Evolutionary conservation across 257 asterid species (phyloP), one percentile per base, ranked within the genome.

Genomic region (Handroanthus guayacan): DNA sequence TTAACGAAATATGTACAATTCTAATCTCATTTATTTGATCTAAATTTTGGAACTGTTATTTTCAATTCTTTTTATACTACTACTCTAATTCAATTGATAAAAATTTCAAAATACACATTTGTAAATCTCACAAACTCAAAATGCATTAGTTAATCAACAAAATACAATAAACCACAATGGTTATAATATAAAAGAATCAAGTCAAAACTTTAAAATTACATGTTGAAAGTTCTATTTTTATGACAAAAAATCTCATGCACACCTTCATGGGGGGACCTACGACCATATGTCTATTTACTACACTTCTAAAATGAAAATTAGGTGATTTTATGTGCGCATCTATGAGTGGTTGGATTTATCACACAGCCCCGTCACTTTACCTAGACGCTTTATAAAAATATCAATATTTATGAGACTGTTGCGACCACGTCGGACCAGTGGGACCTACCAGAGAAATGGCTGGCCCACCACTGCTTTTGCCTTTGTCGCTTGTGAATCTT

Each of bases 401-500:
- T 48, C 66, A 62, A 61, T 74, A 84, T 51, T 75, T 67, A 79
- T 78, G 62, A 51, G 76, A 37, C 71, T 78, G 76, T 58, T 70
- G 69, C 45, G 34, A 38, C 84, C 84, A 82, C 83, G 86, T 84
- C 77, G 77, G 82, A 79, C 36, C 0, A 3, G 39, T 57, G 39
- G 84, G 85, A 54, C 83, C 83, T 79, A 79, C 58, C 5, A 8
- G 50, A 16, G 58, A 38, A 54, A 63, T 63, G 82, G 84, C 51
- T 78, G 87, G 56, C 91, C 90, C 90, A 72, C 84, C 82, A 69
- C 80, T 72, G 78, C 69, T 67, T 78, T 67, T 56, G 56, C 66
- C 68, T 86, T 87, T 86, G 86, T 84, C 87, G 82, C 80, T 87
- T 80, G 69, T 18, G 73, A 50, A 41, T 63, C 44, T 80, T 75